Percentiles rank a stretch among this genome's conserved stretches.
These are phyloP conservation scores for Blastomyces gilchristii DNA, from an alignment of 2,329 filamentous ascomycete species.

Conservation along the genomic window DNA sequence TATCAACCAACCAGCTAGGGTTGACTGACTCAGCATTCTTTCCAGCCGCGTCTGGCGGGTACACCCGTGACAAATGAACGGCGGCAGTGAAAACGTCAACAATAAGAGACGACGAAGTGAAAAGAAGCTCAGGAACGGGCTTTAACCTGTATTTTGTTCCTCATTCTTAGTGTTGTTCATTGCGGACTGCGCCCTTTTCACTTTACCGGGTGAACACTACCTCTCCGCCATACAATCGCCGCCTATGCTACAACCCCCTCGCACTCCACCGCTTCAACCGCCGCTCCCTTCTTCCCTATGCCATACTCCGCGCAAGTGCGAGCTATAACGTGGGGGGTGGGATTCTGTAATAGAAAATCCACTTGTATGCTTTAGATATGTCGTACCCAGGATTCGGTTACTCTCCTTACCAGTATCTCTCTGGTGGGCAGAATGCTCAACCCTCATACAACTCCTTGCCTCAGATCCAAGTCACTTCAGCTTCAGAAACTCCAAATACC, in stretches of 20 bases:
- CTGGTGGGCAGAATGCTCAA: conserved; percentile 6
- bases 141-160: neutral
- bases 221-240: neutral
- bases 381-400: conserved; percentile 15
- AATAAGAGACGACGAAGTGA: too few species aligned
- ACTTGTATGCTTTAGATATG: conserved; percentile 6
- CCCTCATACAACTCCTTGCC: conserved; percentile 8
- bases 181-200: neutral
- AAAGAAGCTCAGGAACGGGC: neutral
- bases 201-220: neutral
- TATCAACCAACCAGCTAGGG: conserved; percentile 5
- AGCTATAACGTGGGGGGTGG: neutral
- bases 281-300: neutral
- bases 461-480: conserved; percentile 4
- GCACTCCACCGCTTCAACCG: neutral
- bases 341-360: neutral
- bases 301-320: neutral
- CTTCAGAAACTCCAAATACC: conserved; percentile 1
- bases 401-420: conserved; percentile 10
- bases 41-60: too few species aligned
- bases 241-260: neutral
- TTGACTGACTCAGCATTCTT: conserved; percentile 4
- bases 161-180: neutral
- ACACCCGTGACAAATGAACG: too few species aligned
- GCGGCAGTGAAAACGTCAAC: neutral